These are phyloP conservation scores for Yamadazyma paraphyllophila DNA, from an alignment of 805 yeast genomes.

Conservation along the genomic window DNA sequence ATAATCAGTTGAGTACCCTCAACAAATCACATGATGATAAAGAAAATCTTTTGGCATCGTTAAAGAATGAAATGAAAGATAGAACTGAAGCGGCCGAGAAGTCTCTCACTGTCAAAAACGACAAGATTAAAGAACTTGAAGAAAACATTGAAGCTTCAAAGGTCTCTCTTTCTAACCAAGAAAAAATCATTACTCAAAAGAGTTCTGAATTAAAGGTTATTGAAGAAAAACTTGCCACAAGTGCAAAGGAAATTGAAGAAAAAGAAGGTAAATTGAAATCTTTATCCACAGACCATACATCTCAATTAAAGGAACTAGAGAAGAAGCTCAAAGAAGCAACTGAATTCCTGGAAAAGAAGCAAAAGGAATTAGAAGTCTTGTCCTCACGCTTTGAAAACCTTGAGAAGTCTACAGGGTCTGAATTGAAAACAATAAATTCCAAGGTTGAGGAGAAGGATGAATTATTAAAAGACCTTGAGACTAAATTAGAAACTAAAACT, in stretches of 20 bases:
- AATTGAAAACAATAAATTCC: background rate
- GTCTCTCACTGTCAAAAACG: background rate
- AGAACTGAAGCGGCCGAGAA: background rate
- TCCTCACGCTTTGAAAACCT: background rate
- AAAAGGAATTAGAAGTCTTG: background rate
- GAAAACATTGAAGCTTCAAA: background rate
- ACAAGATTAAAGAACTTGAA: background rate
- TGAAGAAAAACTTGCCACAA: background rate
- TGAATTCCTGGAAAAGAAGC: background rate
- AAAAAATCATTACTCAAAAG: background rate
- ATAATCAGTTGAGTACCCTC: background rate
- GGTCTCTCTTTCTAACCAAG: background rate
- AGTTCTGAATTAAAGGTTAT: background rate
- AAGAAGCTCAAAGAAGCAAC: background rate
- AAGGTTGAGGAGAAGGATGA: background rate
- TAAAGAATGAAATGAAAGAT: conserved; percentile 15
- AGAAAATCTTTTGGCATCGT: conserved; percentile 9
- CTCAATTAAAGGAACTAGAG: background rate
- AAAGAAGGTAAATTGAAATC: background rate
- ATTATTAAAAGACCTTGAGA: background rate
- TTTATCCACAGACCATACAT: background rate
- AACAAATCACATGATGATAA: conserved; percentile 6
- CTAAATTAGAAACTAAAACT: background rate
- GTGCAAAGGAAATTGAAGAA: background rate
- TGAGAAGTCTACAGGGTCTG: background rate